Evolutionary conservation across 495 filamentous ascomycete genomes (phyloP).

Genomic region (Podospora appendiculata): DNA sequence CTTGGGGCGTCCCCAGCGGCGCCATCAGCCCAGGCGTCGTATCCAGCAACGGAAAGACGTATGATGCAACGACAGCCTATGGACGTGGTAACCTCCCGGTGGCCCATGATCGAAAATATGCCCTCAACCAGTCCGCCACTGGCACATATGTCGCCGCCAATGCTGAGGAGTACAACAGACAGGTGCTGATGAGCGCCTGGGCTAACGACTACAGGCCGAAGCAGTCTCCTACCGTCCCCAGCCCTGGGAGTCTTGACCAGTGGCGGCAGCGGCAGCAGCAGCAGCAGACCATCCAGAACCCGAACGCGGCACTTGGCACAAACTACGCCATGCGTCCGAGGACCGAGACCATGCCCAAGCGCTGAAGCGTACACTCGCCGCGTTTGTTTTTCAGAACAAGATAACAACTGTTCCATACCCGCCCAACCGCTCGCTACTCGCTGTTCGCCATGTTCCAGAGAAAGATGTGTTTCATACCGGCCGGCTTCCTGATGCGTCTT

Average conservation of each 20-base stretch:
- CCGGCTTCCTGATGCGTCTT: no score
- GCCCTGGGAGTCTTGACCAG: not conserved
- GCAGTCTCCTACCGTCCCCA: not conserved
- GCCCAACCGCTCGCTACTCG: no score
- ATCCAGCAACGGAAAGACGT: not conserved
- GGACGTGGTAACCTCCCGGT: not conserved
- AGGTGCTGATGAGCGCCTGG: constrained; percentile 9
- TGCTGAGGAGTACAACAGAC: constrained; percentile 3
- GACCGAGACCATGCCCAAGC: constrained; percentile 7
- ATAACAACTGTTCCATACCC: no score
- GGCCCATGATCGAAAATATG: not conserved
- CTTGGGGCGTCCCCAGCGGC: constrained; percentile 15
- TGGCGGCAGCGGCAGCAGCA: not conserved
- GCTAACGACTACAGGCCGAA: constrained; percentile 3
- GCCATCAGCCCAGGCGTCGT: not conserved
- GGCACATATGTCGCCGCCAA: not conserved
- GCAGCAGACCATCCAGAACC: not conserved
- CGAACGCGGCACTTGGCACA: not conserved
- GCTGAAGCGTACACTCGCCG: not conserved
- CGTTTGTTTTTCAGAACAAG: no score
- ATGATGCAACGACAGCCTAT: not conserved
- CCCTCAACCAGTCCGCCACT: not conserved
- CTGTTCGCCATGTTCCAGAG: no score
- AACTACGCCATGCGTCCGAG: not conserved
- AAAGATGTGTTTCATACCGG: no score